Percentiles rank a stretch among this genome's conserved stretches.
phyloP scores from a whole-genome alignment of 2,329 filamentous ascomycete species.

The Cytospora leucostoma region DNA sequence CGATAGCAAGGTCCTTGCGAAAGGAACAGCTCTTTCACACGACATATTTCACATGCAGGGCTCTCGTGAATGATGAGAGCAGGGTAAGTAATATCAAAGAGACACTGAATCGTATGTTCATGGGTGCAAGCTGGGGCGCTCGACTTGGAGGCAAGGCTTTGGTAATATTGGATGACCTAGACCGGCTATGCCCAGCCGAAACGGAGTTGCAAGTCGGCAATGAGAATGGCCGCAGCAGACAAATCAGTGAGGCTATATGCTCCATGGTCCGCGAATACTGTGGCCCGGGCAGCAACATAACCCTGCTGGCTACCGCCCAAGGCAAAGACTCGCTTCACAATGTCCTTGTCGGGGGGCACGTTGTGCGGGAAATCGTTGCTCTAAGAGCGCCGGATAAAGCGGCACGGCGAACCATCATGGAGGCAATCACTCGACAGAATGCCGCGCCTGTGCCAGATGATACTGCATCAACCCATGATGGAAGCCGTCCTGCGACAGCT shows the following conservation, averaged over 20 bases:
- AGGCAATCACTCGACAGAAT: slow-evolving; percentile 68
- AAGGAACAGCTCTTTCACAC: slow-evolving; percentile 76
- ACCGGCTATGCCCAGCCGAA: slow-evolving; percentile 89
- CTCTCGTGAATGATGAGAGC: slow-evolving; percentile 87
- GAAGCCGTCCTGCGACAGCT: slow-evolving; percentile 59
- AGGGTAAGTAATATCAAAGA: slow-evolving; percentile 90
- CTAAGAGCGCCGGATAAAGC: slow-evolving; percentile 94
- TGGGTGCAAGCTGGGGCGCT: slow-evolving; percentile 87
- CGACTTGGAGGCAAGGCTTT: slow-evolving; percentile 80
- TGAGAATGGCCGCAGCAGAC: slow-evolving; percentile 88
- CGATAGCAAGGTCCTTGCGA: slow-evolving; percentile 73
- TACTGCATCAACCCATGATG: slow-evolving; percentile 41
- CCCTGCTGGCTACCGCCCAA: slow-evolving; percentile 87
- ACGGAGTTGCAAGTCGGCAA: slow-evolving; percentile 92
- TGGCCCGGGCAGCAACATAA: slow-evolving; percentile 74
- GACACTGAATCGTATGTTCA: slow-evolving; percentile 79
- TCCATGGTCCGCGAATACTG: slow-evolving; percentile 84
- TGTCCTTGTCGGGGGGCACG: slow-evolving; percentile 85
- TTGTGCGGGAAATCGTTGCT: slow-evolving; percentile 86
- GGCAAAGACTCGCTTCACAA: slow-evolving; percentile 91
- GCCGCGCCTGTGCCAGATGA: slow-evolving; percentile 43
- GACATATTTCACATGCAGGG: slow-evolving; percentile 83
- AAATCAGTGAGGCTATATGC: slow-evolving; percentile 87
- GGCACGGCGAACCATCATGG: slow-evolving; percentile 77
- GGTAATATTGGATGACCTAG: slow-evolving; percentile 89